Evolutionary conservation across 306 rosid genomes (phyloP), one percentile per base, ranked within the genome.

Genomic region (Chamaecrista fasciculata): DNA sequence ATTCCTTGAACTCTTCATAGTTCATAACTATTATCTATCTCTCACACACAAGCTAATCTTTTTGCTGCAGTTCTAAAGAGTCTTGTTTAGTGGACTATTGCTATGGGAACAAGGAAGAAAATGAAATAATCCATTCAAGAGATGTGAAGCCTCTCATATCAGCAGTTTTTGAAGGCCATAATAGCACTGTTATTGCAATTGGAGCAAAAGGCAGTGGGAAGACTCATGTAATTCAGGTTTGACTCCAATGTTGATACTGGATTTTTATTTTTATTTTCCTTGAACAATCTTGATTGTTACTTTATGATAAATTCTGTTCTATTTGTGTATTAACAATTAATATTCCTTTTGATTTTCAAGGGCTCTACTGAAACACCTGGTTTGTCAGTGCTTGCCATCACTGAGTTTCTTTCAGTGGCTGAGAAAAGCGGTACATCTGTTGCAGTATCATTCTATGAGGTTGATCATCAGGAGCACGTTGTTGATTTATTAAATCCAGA

Each of bases 131-230:
- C 40, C 90, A 75, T 67, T 60, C 77, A 37, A 82, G 83, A 74
- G 98, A 94, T 62, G 86, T 94, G 56, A 85, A 76, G 73, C 80
- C 87, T 73, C 83, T 90, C 16, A 77, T 94, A 67, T 69, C 77
- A 2, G 86, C 86, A 12, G 85, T 82, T 69, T 84, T 88, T 49
- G 92, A 81, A 47, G 98, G 97, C 47, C 74, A 53, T 57, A 89
- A 84, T 61, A 83, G 96, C 52, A 86, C 98, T 62, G 70, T 90
- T 69, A 64, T 94, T 52, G 87, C 92, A 29, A 78, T 69, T 81
- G 98, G 98, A 73, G 97, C 97, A 58, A 94, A 82, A 80, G 87
- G 85, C 66, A 88, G 89, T 64, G 98, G 97, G 55, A 94, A 94
- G 81, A 85, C 98, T 56, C 72, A 73, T 23, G 4, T 81, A 23